These are phyloP conservation scores for Phialophora verrucosa DNA, from an alignment of 2,329 filamentous ascomycete genomes.

Conservation along the genomic window DNA sequence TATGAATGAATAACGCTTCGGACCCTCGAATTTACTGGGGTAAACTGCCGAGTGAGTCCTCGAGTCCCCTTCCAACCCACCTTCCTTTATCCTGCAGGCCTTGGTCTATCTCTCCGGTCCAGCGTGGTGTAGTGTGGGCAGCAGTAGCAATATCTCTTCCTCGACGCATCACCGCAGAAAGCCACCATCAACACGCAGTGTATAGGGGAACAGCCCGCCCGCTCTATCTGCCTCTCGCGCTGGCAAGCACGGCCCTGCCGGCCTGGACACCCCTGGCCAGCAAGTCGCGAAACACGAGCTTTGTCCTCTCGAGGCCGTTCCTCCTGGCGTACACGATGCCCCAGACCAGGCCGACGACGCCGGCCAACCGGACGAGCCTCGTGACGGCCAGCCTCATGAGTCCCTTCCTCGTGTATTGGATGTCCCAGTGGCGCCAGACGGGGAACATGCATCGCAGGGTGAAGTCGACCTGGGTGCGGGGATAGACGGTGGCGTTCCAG, in stretches of 20 bases:
- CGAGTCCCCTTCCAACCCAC: neutral
- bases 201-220: no score
- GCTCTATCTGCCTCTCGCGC: neutral
- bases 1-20: no score
- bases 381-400: constrained; percentile 43
- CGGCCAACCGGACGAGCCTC: constrained; percentile 35
- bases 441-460: constrained; percentile 59
- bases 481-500: constrained; percentile 59
- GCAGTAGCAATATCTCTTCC: no score
- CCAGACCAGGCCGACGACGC: constrained; percentile 21
- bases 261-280: constrained; percentile 16
- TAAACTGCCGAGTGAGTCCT: no score
- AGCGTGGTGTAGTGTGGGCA: no score
- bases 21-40: no score
- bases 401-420: constrained; percentile 58
- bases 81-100: no score
- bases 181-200: no score
- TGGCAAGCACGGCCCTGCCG: constrained; percentile 9
- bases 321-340: constrained; percentile 18
- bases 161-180: no score
- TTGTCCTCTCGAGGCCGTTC: constrained; percentile 21
- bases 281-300: constrained; percentile 9
- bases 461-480: constrained; percentile 60
- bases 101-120: neutral
- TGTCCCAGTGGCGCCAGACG: constrained; percentile 60